Evolutionary conservation across 305 asterid species (phyloP).

Genomic region (Fraxinus sp.): DNA sequence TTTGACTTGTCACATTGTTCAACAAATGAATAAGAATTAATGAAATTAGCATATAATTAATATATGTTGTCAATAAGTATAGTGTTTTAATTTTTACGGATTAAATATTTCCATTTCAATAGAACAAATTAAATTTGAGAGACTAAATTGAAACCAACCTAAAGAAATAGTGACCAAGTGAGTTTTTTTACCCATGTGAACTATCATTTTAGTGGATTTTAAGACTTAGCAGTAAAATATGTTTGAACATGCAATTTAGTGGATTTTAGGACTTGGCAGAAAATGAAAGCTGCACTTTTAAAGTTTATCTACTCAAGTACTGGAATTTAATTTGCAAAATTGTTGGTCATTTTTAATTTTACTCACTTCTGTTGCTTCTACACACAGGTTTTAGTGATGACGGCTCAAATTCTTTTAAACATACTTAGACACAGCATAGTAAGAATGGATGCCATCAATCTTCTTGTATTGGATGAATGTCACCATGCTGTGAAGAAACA

Average conservation of each 20-base stretch:
- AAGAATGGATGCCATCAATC: constrained; percentile 90
- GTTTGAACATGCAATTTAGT: neutral
- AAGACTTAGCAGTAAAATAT: neutral
- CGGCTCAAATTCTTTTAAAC: constrained; percentile 97
- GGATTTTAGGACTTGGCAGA: neutral
- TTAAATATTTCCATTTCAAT: neutral
- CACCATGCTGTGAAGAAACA: constrained; percentile 99
- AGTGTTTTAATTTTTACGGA: neutral
- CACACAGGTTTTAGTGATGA: constrained; percentile 95
- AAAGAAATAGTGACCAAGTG: neutral
- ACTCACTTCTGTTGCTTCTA: constrained; percentile 28
- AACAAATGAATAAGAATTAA: neutral
- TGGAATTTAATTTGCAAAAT: constrained; percentile 16
- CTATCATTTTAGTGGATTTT: constrained; percentile 8
- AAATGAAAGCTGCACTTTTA: constrained; percentile 1
- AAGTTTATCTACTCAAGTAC: constrained; percentile 8
- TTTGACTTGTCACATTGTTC: neutral
- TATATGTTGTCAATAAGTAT: neutral
- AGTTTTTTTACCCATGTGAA: neutral
- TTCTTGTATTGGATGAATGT: constrained; percentile 94
- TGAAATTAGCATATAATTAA: neutral
- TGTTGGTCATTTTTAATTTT: constrained; percentile 13
- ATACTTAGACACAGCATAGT: constrained; percentile 96
- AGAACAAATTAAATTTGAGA: neutral
- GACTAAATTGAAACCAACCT: neutral